Base-by-base conservation (phyloP, 2,329 filamentous ascomycete species). In the Sordariomycetes sp. region DNA sequence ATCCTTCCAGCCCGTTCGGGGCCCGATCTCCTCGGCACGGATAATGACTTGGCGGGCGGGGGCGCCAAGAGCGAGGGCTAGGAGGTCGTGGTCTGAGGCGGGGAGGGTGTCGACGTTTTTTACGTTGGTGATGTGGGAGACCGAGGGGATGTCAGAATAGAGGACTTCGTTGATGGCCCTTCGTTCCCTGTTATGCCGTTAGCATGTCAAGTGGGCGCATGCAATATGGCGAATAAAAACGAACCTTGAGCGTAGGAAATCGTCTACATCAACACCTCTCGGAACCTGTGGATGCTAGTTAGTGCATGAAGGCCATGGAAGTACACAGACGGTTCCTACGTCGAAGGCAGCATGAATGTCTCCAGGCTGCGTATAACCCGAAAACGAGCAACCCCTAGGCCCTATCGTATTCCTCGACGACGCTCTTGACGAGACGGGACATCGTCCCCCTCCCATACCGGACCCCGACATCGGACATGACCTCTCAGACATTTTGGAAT, bases 11-110 rank as follows among this genome's bases (percentile, higher is more conserved):
- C 78, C 77, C 0, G 74, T 78, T 36, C 65, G 64, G 0, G 72
- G 67, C 0, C 77, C 77, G n/a, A 80, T 73, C 35, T 78, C 73
- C 61, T 80, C 76, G 13, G 77, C 77, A 42, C 77, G 67, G 25
- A 77, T 64, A 58, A 80, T 74, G 4, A 81, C 77, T 62, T 79
- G 77, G 12, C 77, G 72, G 24, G 76, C 77, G 1, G 78, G 77
- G 0, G 77, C 77, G 1, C 78, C 77, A 5, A 80, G 69, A 1
- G 77, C 77, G 6, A 77, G 70, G 15, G 77, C 77, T 1, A 80
- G 68, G 4, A 80, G 64, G 55, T 78, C 74, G 34, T 74, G 70
- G 57, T 79, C 76, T 55, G 68, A 68, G 2, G 71, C 72, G 51
- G 74, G 76, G 17, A 80, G 69, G 6, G 68, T 65, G 61, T 80